Base-by-base conservation (phyloP, 441 rosid species). In the Melastoma candidum region DNA sequence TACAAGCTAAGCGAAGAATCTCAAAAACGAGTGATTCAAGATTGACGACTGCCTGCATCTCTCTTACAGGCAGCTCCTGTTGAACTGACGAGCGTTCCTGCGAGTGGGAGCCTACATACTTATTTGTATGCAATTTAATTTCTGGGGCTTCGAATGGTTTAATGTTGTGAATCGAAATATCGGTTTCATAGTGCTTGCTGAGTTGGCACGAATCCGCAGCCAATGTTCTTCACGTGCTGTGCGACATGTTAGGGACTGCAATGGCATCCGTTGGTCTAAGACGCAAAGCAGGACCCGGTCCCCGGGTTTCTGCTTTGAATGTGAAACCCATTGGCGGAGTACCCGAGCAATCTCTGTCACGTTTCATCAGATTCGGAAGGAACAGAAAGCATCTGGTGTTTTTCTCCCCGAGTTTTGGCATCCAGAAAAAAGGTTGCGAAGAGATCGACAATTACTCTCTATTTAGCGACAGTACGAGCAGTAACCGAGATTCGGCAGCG, bases 161-260 rank as follows among this genome's bases (percentile, higher is more conserved):
- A 29, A 2, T 22, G 27, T 25, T 36, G 56, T 32, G 13, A 36
- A 14, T 27, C 41, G 36, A 36, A 51, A 48, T 60, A 50, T 36
- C 45, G 6, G 26, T 9, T 52, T 3, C 46, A 32, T 44, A 52
- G 22, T 52, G 56, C 26, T 52, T 3, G 46, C 56, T 44, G 11
- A 24, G 4, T 36, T 43, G 41, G 8, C 41, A 4, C 8, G 41
- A 36, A 36, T 36, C 41, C 25, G 17, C 2, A 0, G 47, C 81
- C 89, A 97, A 79, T 89, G 90, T 73, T 80, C 95, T 14, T 96
- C 96, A 0, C 72, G 93, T 53, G 85, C 95, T 66, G 95, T 97
- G 51, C 74, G 83, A 74, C 69, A 68, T 61, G 49, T 80, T 54
- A 80, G 90, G 77, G 73, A 65, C 22, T 64, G 71, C 66, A 72